phyloP scores from a whole-genome alignment of 2,329 filamentous ascomycete species.

The Trichoderma breve region DNA sequence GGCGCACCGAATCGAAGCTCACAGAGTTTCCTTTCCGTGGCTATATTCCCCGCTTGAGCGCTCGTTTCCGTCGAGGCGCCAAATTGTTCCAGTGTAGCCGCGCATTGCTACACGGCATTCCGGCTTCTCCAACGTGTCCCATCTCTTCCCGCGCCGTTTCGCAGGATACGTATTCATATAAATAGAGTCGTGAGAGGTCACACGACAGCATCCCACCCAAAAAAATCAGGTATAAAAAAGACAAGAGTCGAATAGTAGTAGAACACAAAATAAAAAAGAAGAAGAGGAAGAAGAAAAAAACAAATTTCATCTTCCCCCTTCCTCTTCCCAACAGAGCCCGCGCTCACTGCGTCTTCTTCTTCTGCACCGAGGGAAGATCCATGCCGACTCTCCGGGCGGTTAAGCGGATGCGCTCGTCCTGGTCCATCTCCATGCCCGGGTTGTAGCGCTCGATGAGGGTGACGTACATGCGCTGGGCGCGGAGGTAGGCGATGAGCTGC shows the following conservation, averaged over 20 bases:
- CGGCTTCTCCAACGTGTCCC: neutral
- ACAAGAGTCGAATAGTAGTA: neutral
- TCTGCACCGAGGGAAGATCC: slow-evolving; percentile 62
- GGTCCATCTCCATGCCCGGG: slow-evolving; percentile 83
- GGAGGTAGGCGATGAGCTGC: slow-evolving; percentile 76
- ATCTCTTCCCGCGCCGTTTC: neutral
- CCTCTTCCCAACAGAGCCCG: no score
- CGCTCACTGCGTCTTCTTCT: neutral
- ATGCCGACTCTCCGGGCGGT: slow-evolving; percentile 86
- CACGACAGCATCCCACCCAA: neutral
- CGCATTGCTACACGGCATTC: neutral
- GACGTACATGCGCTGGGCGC: slow-evolving; percentile 80
- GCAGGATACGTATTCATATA: neutral
- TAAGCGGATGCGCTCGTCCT: slow-evolving; percentile 79
- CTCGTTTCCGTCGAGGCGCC: neutral
- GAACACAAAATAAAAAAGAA: neutral
- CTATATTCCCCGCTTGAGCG: neutral
- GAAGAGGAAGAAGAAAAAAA: neutral
- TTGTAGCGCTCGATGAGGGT: slow-evolving; percentile 88
- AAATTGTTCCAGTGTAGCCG: neutral
- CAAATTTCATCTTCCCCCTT: no score
- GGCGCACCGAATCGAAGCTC: neutral
- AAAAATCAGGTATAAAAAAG: neutral
- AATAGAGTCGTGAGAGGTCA: neutral
- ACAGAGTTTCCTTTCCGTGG: neutral